A percentile compares a stretch with the other conserved stretches of the same genome.
Conservation (phyloP, 495 filamentous ascomycete species). For the Thozetella sp. region DNA sequence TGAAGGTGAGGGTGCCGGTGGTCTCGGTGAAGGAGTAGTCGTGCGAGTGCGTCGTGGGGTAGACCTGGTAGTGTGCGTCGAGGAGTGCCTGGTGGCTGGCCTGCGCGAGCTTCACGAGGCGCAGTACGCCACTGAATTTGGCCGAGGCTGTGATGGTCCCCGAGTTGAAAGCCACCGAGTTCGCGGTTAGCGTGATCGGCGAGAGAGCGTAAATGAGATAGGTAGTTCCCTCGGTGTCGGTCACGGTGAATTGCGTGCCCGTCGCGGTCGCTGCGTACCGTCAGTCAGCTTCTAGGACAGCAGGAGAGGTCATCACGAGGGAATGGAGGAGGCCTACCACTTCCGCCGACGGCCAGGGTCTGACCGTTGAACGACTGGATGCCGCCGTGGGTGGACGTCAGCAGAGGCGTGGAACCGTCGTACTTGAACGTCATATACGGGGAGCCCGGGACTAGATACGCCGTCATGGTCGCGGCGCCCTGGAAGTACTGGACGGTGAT, state of each 20-base stretch:
- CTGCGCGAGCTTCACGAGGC: conserved; percentile 4
- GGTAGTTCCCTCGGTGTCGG: conserved; percentile 5
- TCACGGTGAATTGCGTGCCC: conserved; percentile 8
- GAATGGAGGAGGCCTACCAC: not conserved
- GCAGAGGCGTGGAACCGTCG: conserved; percentile 6
- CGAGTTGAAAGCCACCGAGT: not conserved
- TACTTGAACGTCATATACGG: conserved; percentile 10
- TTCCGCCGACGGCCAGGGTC: not conserved
- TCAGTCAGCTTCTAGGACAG: not conserved
- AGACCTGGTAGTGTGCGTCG: conserved; percentile 7
- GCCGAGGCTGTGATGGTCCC: conserved; percentile 6
- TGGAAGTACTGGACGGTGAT: conserved; percentile 15
- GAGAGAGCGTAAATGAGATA: conserved; percentile 12
- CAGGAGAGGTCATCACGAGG: not conserved
- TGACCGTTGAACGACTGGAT: conserved; percentile 10
- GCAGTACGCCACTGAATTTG: conserved; percentile 9
- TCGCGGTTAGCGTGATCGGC: conserved; percentile 8
- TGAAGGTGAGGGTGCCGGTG: conserved; percentile 27
- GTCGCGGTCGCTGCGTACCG: conserved; percentile 1
- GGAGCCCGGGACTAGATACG: conserved; percentile 5
- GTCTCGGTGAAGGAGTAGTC: conserved; percentile 34
- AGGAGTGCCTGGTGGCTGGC: conserved; percentile 9
- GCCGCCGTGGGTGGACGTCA: conserved; percentile 8
- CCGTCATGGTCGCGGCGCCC: conserved; percentile 5
- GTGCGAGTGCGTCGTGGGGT: conserved; percentile 8